Percentiles rank a stretch among this genome's conserved stretches.
These are phyloP conservation scores for Sclerotinia borealis DNA, from an alignment of 2,329 filamentous ascomycete species.

Conservation along the genomic window DNA sequence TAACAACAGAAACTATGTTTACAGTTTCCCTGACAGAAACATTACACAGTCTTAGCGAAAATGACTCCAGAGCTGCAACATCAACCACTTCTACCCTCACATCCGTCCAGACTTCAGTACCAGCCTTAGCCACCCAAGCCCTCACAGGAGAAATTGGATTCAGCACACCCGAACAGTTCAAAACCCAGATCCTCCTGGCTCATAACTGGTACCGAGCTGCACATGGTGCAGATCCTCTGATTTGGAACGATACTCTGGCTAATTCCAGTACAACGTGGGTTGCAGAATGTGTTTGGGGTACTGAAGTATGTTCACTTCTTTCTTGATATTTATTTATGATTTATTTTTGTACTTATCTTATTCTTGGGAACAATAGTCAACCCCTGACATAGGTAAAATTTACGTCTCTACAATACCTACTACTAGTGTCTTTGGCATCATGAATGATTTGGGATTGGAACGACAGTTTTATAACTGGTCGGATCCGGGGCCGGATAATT, in stretches of 20 bases:
- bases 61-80: background rate
- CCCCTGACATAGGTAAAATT: background rate
- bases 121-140: background rate
- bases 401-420: background rate
- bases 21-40: background rate
- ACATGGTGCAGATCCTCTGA: background rate
- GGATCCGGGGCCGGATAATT: background rate
- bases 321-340: no score
- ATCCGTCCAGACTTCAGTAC: background rate
- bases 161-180: background rate
- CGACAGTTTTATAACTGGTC: background rate
- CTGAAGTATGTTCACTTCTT: background rate
- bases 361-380: background rate
- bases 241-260: background rate
- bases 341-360: background rate
- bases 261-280: background rate
- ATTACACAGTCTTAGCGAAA: background rate
- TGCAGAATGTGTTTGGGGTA: background rate
- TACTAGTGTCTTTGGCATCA: background rate
- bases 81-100: background rate
- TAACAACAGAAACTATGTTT: background rate
- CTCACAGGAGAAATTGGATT: background rate
- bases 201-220: conserved; percentile 1
- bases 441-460: background rate
- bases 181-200: background rate